Evolutionary conservation across 2,329 filamentous ascomycete species (phyloP).

Genomic region (Epichloe aotearoae): DNA sequence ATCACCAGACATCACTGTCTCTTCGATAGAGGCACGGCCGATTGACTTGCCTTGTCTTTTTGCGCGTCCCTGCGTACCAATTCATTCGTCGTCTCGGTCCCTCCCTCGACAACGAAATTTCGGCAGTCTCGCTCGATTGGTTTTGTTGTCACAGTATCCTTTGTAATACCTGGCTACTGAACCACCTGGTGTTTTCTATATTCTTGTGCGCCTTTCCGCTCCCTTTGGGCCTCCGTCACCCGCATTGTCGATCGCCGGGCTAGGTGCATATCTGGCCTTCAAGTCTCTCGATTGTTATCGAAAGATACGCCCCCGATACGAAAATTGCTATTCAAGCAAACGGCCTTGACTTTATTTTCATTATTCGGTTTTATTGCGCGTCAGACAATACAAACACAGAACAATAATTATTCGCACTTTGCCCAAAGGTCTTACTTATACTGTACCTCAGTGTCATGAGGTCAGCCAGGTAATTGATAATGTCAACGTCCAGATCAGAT

Average conservation of each 20-base stretch:
- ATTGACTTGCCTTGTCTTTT: neutral
- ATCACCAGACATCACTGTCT: neutral
- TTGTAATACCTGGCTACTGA: constrained; percentile 23
- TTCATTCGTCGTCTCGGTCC: neutral
- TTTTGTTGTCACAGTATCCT: constrained; percentile 13
- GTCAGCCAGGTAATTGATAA: constrained; percentile 62
- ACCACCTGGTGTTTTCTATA: constrained; percentile 7
- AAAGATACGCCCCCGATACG: neutral
- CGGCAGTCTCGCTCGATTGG: neutral
- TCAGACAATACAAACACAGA: constrained; percentile 3
- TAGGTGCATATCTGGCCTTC: neutral
- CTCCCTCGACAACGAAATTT: neutral
- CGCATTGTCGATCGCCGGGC: neutral
- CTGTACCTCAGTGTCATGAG: constrained; percentile 7
- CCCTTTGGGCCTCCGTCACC: neutral
- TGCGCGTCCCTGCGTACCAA: neutral
- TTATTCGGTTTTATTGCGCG: neutral
- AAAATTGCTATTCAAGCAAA: neutral
- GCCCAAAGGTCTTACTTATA: neutral
- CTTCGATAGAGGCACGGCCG: neutral
- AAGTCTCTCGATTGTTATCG: neutral
- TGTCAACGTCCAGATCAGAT: constrained; percentile 79
- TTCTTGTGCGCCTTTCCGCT: constrained; percentile 4
- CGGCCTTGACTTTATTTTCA: constrained; percentile 2
- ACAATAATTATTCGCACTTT: neutral